Evolutionary conservation across 108 stramenopile genomes (phyloP).

Genomic region (Cyclostephanos invisitatus): DNA sequence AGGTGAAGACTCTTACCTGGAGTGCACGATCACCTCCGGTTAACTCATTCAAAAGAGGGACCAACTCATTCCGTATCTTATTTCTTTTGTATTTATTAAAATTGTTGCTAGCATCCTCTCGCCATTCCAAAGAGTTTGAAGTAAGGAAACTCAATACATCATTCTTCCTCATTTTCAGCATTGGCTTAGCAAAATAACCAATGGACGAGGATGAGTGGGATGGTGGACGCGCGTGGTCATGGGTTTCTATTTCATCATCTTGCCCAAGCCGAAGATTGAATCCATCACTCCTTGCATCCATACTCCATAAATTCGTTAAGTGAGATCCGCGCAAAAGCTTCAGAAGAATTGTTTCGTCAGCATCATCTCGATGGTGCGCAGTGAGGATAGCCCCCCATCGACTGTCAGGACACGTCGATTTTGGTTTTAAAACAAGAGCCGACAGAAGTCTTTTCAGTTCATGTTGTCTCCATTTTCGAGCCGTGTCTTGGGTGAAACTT

Average conservation of each 20-base stretch:
- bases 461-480: slow-evolving; percentile 75
- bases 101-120: slow-evolving; percentile 79
- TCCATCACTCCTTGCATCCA: slow-evolving; percentile 50
- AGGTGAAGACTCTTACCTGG: slow-evolving; percentile 27
- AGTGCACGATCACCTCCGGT: slow-evolving; percentile 54
- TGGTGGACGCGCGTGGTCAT: background rate
- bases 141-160: slow-evolving; percentile 59
- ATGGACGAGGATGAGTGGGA: slow-evolving; percentile 1
- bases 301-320: slow-evolving; percentile 72
- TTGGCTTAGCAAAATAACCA: slow-evolving; percentile 69
- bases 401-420: slow-evolving; percentile 8
- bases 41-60: slow-evolving; percentile 76
- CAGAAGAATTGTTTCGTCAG: slow-evolving; percentile 77
- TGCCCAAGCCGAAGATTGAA: slow-evolving; percentile 19
- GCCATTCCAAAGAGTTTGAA: slow-evolving; percentile 53
- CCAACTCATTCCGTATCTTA: slow-evolving; percentile 83
- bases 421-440: slow-evolving; percentile 10
- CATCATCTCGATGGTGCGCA: slow-evolving; percentile 87
- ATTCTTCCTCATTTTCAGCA: slow-evolving; percentile 65
- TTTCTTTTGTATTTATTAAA: slow-evolving; percentile 80
- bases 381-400: slow-evolving; percentile 72
- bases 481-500: slow-evolving; percentile 78
- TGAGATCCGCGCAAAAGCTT: slow-evolving; percentile 85
- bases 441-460: slow-evolving; percentile 46
- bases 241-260: background rate